Base-by-base conservation (phyloP, 306 rosid species). In the Pyrus communis region DNA sequence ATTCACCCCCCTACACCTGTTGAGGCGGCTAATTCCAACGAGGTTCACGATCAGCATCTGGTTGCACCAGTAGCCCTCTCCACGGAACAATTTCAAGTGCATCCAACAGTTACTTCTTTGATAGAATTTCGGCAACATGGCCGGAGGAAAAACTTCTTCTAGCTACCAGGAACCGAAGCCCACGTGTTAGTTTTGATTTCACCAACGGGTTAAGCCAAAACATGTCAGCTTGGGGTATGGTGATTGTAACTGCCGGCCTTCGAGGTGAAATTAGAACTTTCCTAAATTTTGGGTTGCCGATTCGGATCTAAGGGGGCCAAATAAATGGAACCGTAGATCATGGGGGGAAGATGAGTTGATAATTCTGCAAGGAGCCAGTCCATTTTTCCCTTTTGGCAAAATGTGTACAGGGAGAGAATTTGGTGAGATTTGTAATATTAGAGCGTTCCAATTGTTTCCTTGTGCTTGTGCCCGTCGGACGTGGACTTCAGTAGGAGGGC, bases 1-100 rank as follows among this genome's bases (percentile, higher is more conserved):
- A 91, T 91, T 84, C 97, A 92, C 80, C 99, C 99, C 71, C 98
- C 99, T 38, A 89, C 99, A 19, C 98, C 99, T 2, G 97, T 96
- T 54, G 99, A 95, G 82, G 96, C 77, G 70, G 84, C 75, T 66
- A 76, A 85, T 17, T 6, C 55, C 2, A 89, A 83, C 10, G 70
- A 80, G 93, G 84, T 80, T 82, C 88, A 3, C 83, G 7, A 31
- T 75, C 88, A 30, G 87, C 88, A 21, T 85, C 93, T 25, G 90
- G 85, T 42, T 88, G 79, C 86, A 78, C 82, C 77, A 85, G 77
- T 60, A 88, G 92, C 74, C 95, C 97, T 43, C 89, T 87, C 66
- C 93, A 90, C 13, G 96, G 91, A 82, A 96, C 93, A 71, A 90
- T 96, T 69, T 85, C 93, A 4, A 86, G 93, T 77, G 96, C 97